These are phyloP conservation scores for Trypethelium eluteriae DNA, from an alignment of 495 filamentous ascomycete species.

Conservation along the genomic window DNA sequence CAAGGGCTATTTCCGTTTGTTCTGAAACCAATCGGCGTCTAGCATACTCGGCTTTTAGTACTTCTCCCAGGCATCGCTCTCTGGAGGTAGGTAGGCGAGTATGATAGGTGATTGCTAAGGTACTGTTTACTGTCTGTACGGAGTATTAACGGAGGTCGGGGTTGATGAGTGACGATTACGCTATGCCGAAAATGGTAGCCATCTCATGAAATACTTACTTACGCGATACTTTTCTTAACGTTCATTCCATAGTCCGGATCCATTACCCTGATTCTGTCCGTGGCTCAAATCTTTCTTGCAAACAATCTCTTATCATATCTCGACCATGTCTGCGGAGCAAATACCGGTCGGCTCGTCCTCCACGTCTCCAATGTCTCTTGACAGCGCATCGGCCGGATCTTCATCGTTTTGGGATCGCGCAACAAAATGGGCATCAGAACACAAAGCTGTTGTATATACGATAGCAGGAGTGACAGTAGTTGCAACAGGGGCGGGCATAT, in stretches of 20 bases:
- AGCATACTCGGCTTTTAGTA: no score
- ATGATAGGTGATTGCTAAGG: no score
- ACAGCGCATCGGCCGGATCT: conserved; percentile 42
- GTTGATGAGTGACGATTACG: neutral
- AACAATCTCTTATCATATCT: neutral
- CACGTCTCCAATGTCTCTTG: neutral
- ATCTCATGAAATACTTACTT: conserved; percentile 7
- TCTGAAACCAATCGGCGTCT: no score
- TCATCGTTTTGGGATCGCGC: conserved; percentile 81
- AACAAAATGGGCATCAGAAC: conserved; percentile 85
- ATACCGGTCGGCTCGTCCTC: conserved; percentile 7
- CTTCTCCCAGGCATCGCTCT: no score
- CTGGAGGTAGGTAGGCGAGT: no score
- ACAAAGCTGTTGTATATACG: conserved; percentile 92
- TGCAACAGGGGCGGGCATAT: conserved; percentile 82
- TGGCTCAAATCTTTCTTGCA: neutral
- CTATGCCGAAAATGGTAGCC: conserved; percentile 7
- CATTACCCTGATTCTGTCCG: neutral
- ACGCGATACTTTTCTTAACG: neutral
- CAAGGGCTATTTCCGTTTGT: no score
- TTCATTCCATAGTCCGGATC: neutral
- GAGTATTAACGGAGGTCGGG: neutral
- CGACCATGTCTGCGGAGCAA: conserved; percentile 7
- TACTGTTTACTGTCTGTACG: neutral
- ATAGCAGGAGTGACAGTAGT: conserved; percentile 90